A percentile compares a stretch with the other conserved stretches of the same genome.
phyloP scores from a whole-genome alignment of 1,284 basidiomycete genomes.

The Ceratobasidium sp. region DNA sequence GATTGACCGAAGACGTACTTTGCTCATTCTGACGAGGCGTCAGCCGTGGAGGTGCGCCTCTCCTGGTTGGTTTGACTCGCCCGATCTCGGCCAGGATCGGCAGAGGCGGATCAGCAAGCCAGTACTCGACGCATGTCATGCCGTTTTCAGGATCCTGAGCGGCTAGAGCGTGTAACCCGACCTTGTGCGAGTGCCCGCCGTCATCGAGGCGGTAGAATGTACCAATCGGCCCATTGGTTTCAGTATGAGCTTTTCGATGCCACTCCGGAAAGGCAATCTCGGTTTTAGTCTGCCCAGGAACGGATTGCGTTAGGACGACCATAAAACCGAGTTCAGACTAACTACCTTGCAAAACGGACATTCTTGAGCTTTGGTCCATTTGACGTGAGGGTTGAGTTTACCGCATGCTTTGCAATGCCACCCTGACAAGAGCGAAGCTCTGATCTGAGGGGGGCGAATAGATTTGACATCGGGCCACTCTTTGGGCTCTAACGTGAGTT shows the following conservation, averaged over 20 bases:
- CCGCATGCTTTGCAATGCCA: slow-evolving; percentile 34
- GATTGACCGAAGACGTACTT: not conserved
- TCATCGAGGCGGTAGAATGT: slow-evolving; percentile 38
- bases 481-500: slow-evolving; percentile 4
- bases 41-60: not conserved
- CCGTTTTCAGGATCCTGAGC: slow-evolving; percentile 15
- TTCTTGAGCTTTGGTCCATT: slow-evolving; percentile 21
- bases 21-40: slow-evolving; percentile 2
- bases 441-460: slow-evolving; percentile 27
- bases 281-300: not conserved
- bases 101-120: slow-evolving; percentile 34
- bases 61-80: not conserved
- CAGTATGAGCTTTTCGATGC: slow-evolving; percentile 41
- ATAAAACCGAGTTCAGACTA: no score
- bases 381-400: slow-evolving; percentile 23
- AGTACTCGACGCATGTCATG: slow-evolving; percentile 36
- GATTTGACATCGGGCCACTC: not conserved
- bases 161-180: slow-evolving; percentile 28
- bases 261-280: slow-evolving; percentile 22
- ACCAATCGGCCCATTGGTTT: slow-evolving; percentile 30
- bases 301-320: not conserved
- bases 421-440: slow-evolving; percentile 22
- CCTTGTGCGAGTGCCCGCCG: slow-evolving; percentile 28
- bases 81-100: slow-evolving; percentile 38
- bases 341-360: slow-evolving; percentile 42